A percentile compares a stretch with the other conserved stretches of the same genome.
Conservation (phyloP, 257 asterid genomes). For the Gynochthodes officinalis region DNA sequence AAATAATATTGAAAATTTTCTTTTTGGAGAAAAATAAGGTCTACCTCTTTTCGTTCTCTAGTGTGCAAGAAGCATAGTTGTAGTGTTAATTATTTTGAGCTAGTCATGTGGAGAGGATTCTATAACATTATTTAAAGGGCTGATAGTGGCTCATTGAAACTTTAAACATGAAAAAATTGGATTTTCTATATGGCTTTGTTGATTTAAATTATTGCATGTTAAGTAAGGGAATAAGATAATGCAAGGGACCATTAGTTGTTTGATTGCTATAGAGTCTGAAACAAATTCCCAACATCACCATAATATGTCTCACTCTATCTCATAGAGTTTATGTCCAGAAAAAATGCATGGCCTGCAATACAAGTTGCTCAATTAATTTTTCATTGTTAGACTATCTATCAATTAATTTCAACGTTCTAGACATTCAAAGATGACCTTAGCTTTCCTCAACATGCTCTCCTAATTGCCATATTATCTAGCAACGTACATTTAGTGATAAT, state of each 20-base stretch:
- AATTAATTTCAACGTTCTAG: no score
- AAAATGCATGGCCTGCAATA: no score
- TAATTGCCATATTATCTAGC: no score
- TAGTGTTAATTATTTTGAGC: background rate
- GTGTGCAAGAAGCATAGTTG: background rate
- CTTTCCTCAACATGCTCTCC: no score
- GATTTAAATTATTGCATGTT: background rate
- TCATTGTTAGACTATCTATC: no score
- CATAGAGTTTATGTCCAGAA: no score
- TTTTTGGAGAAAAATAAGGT: background rate
- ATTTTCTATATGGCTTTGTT: constrained; percentile 3
- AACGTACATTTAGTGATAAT: no score
- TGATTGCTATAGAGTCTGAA: background rate
- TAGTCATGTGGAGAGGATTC: background rate
- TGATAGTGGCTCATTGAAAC: background rate
- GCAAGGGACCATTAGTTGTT: background rate
- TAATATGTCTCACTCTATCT: background rate
- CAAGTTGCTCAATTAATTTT: no score
- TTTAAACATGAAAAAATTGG: background rate
- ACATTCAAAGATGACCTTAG: no score
- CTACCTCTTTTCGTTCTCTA: no score
- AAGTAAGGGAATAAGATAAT: background rate
- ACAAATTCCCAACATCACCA: background rate
- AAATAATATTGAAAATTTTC: background rate
- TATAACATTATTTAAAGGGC: background rate